Evolutionary conservation across 2,329 filamentous ascomycete genomes (phyloP).

Genomic region (Beauveria brongniartii): DNA sequence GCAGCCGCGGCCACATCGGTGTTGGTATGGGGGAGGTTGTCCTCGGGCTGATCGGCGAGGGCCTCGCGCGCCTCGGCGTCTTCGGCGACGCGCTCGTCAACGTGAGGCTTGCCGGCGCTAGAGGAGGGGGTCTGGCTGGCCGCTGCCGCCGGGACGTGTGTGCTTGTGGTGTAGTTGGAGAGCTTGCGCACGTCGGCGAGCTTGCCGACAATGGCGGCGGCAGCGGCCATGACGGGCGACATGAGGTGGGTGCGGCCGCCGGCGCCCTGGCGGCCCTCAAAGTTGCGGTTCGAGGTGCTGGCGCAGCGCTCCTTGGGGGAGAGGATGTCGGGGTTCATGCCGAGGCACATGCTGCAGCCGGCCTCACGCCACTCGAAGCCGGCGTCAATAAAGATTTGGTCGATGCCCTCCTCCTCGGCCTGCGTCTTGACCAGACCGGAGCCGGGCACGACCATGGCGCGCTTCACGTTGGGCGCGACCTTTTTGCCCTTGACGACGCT

Average conservation of each 20-base stretch:
- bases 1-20: slow-evolving; percentile 30
- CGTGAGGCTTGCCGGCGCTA: slow-evolving; percentile 34
- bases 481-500: slow-evolving; percentile 80
- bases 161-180: slow-evolving; percentile 49
- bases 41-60: slow-evolving; percentile 52
- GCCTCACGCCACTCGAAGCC: slow-evolving; percentile 98
- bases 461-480: slow-evolving; percentile 80
- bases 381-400: slow-evolving; percentile 84
- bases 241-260: slow-evolving; percentile 88
- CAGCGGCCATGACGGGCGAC: slow-evolving; percentile 95
- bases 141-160: slow-evolving; percentile 41
- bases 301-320: slow-evolving; percentile 89
- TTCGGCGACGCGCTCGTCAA: slow-evolving; percentile 44
- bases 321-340: slow-evolving; percentile 98
- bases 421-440: slow-evolving; percentile 90
- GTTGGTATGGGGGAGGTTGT: slow-evolving; percentile 58
- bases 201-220: slow-evolving; percentile 81
- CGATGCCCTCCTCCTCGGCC: slow-evolving; percentile 84
- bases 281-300: slow-evolving; percentile 94
- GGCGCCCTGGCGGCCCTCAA: slow-evolving; percentile 92
- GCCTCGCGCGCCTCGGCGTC: slow-evolving; percentile 45
- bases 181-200: slow-evolving; percentile 85
- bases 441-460: slow-evolving; percentile 92
- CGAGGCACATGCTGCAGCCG: slow-evolving; percentile 97
- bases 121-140: slow-evolving; percentile 36